Percentiles rank a stretch among this genome's conserved stretches.
phyloP scores from a whole-genome alignment of 2,329 filamentous ascomycete genomes.

The Fusarium luffae region DNA sequence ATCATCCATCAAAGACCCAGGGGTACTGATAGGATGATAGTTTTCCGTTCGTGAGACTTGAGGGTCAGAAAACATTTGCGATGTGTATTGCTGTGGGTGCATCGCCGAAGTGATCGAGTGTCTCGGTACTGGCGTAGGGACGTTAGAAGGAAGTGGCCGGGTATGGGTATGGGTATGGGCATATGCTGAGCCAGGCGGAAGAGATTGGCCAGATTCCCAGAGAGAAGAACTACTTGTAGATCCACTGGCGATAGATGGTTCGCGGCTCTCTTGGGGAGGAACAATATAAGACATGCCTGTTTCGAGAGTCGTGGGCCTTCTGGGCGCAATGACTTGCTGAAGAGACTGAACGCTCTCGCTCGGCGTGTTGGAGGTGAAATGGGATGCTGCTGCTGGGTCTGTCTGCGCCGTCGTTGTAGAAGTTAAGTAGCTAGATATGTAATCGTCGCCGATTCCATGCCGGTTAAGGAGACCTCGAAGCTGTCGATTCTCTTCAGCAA shows the following conservation, averaged over 20 bases:
- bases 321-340: constrained; percentile 53
- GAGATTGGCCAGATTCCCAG: constrained; percentile 48
- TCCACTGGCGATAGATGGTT: constrained; percentile 49
- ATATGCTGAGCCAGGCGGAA: constrained; percentile 42
- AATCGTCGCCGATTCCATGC: constrained; percentile 67
- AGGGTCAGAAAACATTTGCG: constrained; percentile 36
- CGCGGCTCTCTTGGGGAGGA: constrained; percentile 49
- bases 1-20: constrained; percentile 42
- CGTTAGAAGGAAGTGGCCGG: constrained; percentile 43
- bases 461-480: constrained; percentile 69
- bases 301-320: constrained; percentile 49
- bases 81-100: constrained; percentile 39
- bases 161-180: not conserved
- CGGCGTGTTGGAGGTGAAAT: constrained; percentile 39
- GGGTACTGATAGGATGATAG: constrained; percentile 34
- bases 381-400: constrained; percentile 35
- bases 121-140: constrained; percentile 37
- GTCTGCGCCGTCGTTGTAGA: constrained; percentile 30
- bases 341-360: constrained; percentile 49
- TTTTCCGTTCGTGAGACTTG: constrained; percentile 39
- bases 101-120: constrained; percentile 40
- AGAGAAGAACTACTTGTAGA: constrained; percentile 49
- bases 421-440: constrained; percentile 60
- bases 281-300: constrained; percentile 44
- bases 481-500: constrained; percentile 75